A percentile compares a stretch with the other conserved stretches of the same genome.
Evolutionary conservation across 768 basidiomycete genomes (phyloP).

Genomic region (Trametes villosa): DNA sequence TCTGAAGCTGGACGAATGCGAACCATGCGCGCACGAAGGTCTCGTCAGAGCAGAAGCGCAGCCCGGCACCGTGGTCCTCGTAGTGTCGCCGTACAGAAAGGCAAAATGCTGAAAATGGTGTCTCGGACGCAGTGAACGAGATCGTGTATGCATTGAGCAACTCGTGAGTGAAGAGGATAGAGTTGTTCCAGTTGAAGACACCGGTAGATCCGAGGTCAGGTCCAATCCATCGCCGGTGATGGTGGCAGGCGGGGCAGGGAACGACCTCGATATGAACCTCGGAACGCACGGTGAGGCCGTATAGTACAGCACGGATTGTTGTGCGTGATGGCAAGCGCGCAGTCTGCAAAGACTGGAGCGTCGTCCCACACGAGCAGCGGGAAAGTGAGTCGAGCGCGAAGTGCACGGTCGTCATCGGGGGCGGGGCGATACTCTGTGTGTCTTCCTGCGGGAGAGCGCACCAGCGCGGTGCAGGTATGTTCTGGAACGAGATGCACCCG

Average conservation of each 20-base stretch:
- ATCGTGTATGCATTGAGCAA: constrained; percentile 26
- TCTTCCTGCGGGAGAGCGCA: constrained; percentile 2
- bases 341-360: not conserved
- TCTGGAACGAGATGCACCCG: not conserved
- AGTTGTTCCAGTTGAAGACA: constrained; percentile 27
- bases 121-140: constrained; percentile 19
- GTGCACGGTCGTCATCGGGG: not conserved
- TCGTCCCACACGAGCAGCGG: not conserved
- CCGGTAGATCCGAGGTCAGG: constrained; percentile 17
- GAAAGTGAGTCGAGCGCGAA: constrained; percentile 1
- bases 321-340: not conserved
- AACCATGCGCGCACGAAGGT: constrained; percentile 26
- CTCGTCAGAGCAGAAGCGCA: constrained; percentile 18
- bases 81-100: constrained; percentile 13
- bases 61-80: not conserved
- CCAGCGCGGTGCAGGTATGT: constrained; percentile 3
- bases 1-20: constrained; percentile 18
- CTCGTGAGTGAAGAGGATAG: constrained; percentile 25
- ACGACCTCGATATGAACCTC: not conserved
- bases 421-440: not conserved
- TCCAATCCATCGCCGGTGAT: constrained; percentile 10
- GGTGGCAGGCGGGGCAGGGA: constrained; percentile 1
- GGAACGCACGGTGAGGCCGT: not conserved
- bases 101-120: constrained; percentile 26
- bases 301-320: not conserved